Conservation (phyloP, 176 grass and related monocot genomes). For the Oryza rufipogon region DNA sequence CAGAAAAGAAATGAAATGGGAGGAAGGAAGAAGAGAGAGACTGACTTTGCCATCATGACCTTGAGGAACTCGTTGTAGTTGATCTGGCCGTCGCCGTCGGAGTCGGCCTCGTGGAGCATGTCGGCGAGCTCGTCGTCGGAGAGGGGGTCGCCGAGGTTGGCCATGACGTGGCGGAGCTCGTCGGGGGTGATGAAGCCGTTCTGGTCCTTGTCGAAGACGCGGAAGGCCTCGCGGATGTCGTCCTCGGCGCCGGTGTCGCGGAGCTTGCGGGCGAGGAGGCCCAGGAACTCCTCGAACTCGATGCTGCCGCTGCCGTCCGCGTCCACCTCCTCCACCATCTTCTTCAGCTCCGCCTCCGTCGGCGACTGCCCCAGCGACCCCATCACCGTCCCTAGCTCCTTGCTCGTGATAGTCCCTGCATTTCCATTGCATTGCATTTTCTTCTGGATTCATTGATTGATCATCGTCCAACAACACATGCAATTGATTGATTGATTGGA, state of each 20-base stretch:
- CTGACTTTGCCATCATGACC: slow-evolving; percentile 90
- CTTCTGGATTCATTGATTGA: too few relatives aligned
- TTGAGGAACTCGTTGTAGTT: slow-evolving; percentile 85
- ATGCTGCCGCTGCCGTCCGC: slow-evolving; percentile 52
- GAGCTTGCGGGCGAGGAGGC: slow-evolving; percentile 58
- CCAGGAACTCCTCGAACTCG: slow-evolving; percentile 62
- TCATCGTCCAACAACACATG: neutral
- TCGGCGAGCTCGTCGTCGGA: slow-evolving; percentile 62
- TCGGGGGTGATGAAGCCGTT: slow-evolving; percentile 77
- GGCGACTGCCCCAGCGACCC: slow-evolving; percentile 60
- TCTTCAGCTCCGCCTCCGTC: slow-evolving; percentile 61
- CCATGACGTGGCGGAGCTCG: slow-evolving; percentile 76
- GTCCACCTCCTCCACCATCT: slow-evolving; percentile 70
- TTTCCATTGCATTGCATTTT: slow-evolving; percentile 8
- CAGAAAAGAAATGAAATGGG: neutral
- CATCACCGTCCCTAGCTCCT: slow-evolving; percentile 73
- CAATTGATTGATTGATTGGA: neutral
- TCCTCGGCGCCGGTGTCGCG: slow-evolving; percentile 55
- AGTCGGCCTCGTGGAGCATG: slow-evolving; percentile 80
- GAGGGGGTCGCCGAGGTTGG: slow-evolving; percentile 70
- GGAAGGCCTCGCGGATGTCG: slow-evolving; percentile 74
- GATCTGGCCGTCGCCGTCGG: slow-evolving; percentile 81
- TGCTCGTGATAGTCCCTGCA: slow-evolving; percentile 68
- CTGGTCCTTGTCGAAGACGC: slow-evolving; percentile 81
- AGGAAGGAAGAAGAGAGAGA: neutral